These are phyloP conservation scores for Geum urbanum DNA, from an alignment of 306 rosid species.

Conservation along the genomic window DNA sequence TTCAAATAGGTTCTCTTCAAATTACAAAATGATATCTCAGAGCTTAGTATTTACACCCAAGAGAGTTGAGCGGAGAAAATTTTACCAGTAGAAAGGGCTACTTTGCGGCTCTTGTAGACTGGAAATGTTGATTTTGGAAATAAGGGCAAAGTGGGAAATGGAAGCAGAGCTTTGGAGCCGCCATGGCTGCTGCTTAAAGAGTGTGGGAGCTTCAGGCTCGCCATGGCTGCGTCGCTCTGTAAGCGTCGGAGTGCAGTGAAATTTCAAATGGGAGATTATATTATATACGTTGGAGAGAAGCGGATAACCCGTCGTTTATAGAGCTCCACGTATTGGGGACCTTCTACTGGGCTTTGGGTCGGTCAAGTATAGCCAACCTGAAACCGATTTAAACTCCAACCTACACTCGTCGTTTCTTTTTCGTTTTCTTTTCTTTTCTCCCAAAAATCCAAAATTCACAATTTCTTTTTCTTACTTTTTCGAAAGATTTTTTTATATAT, in stretches of 20 bases:
- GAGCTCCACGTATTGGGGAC: slow-evolving; percentile 25
- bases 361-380: neutral
- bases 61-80: slow-evolving; percentile 7
- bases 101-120: slow-evolving; percentile 16
- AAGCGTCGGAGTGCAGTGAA: neutral
- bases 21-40: neutral
- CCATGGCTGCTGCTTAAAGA: slow-evolving; percentile 16
- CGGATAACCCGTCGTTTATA: slow-evolving; percentile 21
- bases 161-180: slow-evolving; percentile 19
- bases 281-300: slow-evolving; percentile 19
- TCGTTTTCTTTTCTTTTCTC: too few species aligned
- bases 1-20: slow-evolving; percentile 1
- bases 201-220: slow-evolving; percentile 34
- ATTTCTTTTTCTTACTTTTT: too few species aligned
- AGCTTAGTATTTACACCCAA: neutral
- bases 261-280: slow-evolving; percentile 22
- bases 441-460: too few species aligned
- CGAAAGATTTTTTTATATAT: too few species aligned
- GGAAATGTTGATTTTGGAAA: slow-evolving; percentile 17
- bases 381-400: too few species aligned
- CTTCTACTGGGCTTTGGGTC: neutral
- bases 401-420: too few species aligned
- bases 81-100: slow-evolving; percentile 29
- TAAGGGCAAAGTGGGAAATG: slow-evolving; percentile 23
- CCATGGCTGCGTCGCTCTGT: slow-evolving; percentile 26